phyloP scores from a whole-genome alignment of 2,329 filamentous ascomycete species.

The Alternaria dauci region DNA sequence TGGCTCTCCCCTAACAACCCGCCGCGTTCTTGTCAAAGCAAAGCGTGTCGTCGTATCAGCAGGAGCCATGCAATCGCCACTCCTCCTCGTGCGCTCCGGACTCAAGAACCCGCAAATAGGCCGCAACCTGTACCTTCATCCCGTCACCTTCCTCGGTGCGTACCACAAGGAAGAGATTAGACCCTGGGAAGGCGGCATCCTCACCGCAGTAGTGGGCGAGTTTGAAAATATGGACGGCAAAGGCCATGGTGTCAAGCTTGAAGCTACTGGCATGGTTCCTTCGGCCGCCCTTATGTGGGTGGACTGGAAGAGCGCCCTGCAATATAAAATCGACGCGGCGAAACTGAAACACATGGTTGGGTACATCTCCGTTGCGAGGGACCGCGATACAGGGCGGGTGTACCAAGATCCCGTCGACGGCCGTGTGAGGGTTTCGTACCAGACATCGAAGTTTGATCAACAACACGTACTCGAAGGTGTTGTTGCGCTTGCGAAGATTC shows the following conservation, averaged over 20 bases:
- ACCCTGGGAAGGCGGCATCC: conserved; percentile 73
- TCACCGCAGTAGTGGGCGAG: conserved; percentile 78
- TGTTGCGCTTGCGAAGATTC: conserved; percentile 76
- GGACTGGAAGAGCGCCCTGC: conserved; percentile 72
- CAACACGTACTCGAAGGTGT: conserved; percentile 75
- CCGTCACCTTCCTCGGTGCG: conserved; percentile 65
- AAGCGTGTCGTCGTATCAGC: conserved; percentile 82
- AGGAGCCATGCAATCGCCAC: conserved; percentile 78
- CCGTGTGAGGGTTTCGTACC: conserved; percentile 73
- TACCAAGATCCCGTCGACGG: conserved; percentile 75
- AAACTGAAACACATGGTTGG: conserved; percentile 73
- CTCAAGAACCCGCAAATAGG: conserved; percentile 84
- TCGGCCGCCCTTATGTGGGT: conserved; percentile 68
- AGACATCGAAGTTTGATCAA: conserved; percentile 74
- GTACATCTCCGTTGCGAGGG: conserved; percentile 78
- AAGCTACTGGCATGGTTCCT: conserved; percentile 79
- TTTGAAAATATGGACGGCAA: conserved; percentile 82
- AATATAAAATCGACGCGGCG: conserved; percentile 75
- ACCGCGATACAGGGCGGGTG: conserved; percentile 78
- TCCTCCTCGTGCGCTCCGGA: conserved; percentile 79
- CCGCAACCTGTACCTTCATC: conserved; percentile 82
- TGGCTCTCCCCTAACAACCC: conserved; percentile 60
- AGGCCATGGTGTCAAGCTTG: conserved; percentile 84
- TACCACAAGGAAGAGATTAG: conserved; percentile 74
- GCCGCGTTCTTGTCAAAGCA: conserved; percentile 75